A percentile compares a stretch with the other conserved stretches of the same genome.
These are phyloP conservation scores for Hypholoma sublateritium DNA, from an alignment of 768 basidiomycete genomes.

Conservation along the genomic window DNA sequence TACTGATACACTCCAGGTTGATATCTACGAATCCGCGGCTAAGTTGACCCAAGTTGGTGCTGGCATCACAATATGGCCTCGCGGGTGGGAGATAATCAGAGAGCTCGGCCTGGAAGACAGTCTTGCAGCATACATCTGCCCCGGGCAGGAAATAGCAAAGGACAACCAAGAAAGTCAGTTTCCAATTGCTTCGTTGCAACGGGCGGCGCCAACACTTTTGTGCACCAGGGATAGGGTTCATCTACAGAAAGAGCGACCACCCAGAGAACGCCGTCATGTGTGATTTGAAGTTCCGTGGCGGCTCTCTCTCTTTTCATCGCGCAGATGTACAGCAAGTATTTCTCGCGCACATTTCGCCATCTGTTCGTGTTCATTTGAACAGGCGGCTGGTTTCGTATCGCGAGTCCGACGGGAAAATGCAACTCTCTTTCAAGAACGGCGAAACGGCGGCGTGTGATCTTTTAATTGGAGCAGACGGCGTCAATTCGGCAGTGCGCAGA, in stretches of 20 bases:
- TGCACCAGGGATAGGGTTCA: constrained; percentile 6
- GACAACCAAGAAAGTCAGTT: neutral
- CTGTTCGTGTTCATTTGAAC: constrained; percentile 15
- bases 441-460: constrained; percentile 47
- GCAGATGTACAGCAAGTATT: constrained; percentile 35
- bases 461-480: constrained; percentile 39
- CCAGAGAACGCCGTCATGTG: neutral
- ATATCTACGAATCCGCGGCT: constrained; percentile 44
- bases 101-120: constrained; percentile 34
- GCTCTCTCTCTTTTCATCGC: constrained; percentile 30
- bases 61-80: constrained; percentile 42
- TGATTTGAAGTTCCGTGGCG: constrained; percentile 19
- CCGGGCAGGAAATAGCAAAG: constrained; percentile 8
- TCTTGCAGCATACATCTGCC: constrained; percentile 6
- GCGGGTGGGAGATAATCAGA: constrained; percentile 41
- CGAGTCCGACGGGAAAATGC: constrained; percentile 6
- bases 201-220: neutral
- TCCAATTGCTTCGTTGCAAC: too few species aligned
- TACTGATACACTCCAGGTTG: constrained; percentile 29
- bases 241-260: constrained; percentile 3
- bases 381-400: constrained; percentile 31
- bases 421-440: constrained; percentile 45
- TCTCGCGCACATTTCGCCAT: constrained; percentile 21
- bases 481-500: constrained; percentile 34
- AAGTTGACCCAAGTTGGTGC: constrained; percentile 44